These are phyloP conservation scores for Aspergillus neoniger DNA, from an alignment of 2,329 filamentous ascomycete species.

Conservation along the genomic window DNA sequence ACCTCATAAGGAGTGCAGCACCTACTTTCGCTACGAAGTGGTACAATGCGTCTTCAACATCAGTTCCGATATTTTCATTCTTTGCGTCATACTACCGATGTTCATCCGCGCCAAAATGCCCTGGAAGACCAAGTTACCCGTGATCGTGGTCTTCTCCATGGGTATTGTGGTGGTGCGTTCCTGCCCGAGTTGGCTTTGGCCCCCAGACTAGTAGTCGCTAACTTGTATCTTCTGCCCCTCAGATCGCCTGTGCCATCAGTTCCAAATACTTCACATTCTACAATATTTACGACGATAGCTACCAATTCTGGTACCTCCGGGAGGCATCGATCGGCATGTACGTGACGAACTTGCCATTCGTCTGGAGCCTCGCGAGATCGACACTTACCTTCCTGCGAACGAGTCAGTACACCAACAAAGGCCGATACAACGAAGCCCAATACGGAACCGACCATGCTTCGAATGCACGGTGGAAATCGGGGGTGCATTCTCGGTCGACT, in stretches of 20 bases:
- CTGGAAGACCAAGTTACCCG: slow-evolving; percentile 6
- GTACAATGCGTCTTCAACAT: slow-evolving; percentile 2
- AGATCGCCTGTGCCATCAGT: slow-evolving; percentile 4
- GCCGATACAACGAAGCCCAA: background rate
- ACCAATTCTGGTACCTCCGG: slow-evolving; percentile 7
- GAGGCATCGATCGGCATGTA: slow-evolving; percentile 10
- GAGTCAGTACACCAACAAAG: slow-evolving; percentile 1
- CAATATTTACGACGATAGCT: slow-evolving; percentile 6
- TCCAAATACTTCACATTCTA: slow-evolving; percentile 5
- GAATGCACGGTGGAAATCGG: background rate
- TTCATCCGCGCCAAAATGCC: slow-evolving; percentile 4
- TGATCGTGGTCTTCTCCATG: slow-evolving; percentile 8
- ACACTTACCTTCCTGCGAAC: slow-evolving; percentile 1
- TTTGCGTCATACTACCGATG: slow-evolving; percentile 1
- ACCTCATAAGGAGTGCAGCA: background rate
- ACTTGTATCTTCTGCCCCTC: background rate
- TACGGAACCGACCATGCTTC: background rate
- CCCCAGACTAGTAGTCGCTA: background rate
- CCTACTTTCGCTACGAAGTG: slow-evolving; percentile 1
- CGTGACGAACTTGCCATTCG: slow-evolving; percentile 6
- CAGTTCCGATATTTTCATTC: slow-evolving; percentile 1
- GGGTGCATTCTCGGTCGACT: background rate
- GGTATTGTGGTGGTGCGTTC: slow-evolving; percentile 5
- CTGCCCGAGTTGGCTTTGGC: background rate
- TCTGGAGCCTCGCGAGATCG: slow-evolving; percentile 5